These are phyloP conservation scores for Trametes punicea DNA, from an alignment of 768 basidiomycete genomes.

Conservation along the genomic window DNA sequence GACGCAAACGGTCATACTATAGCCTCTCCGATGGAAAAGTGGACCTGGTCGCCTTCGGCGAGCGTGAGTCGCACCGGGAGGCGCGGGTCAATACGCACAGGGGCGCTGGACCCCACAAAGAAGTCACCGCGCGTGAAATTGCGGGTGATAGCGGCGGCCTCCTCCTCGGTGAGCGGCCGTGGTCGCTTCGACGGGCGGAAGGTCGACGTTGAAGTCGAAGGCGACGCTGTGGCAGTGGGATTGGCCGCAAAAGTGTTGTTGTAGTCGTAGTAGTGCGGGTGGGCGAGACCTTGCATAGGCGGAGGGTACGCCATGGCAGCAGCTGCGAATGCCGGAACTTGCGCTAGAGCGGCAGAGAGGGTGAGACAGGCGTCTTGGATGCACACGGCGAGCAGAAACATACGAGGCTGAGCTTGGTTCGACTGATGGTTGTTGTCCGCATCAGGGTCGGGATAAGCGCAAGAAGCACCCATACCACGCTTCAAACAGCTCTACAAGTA, in stretches of 20 bases:
- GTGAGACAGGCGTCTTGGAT: slow-evolving; percentile 7
- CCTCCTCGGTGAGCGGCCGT: slow-evolving; percentile 77
- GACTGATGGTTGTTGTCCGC: slow-evolving; percentile 26
- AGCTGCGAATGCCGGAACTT: slow-evolving; percentile 36
- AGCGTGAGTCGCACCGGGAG: slow-evolving; percentile 76
- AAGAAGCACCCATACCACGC: slow-evolving; percentile 65
- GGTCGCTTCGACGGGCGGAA: slow-evolving; percentile 81
- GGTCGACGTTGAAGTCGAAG: slow-evolving; percentile 53
- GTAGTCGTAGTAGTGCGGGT: slow-evolving; percentile 77
- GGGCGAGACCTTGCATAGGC: slow-evolving; percentile 40
- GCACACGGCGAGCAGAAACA: background rate
- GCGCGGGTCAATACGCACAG: slow-evolving; percentile 79
- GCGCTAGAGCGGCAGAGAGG: slow-evolving; percentile 23
- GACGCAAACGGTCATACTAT: slow-evolving; percentile 33
- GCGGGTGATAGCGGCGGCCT: slow-evolving; percentile 78
- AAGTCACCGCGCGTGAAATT: slow-evolving; percentile 82
- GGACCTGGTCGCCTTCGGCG: slow-evolving; percentile 80
- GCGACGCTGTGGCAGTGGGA: slow-evolving; percentile 40
- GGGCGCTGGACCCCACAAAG: slow-evolving; percentile 76
- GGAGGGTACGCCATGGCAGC: slow-evolving; percentile 40
- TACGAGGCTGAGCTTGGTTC: slow-evolving; percentile 19
- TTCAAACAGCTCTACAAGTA: slow-evolving; percentile 70
- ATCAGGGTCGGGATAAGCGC: slow-evolving; percentile 80
- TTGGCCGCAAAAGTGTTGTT: slow-evolving; percentile 33
- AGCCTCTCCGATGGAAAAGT: slow-evolving; percentile 54